These are phyloP conservation scores for Neurospora terricola DNA, from an alignment of 495 filamentous ascomycete species.

Conservation along the genomic window DNA sequence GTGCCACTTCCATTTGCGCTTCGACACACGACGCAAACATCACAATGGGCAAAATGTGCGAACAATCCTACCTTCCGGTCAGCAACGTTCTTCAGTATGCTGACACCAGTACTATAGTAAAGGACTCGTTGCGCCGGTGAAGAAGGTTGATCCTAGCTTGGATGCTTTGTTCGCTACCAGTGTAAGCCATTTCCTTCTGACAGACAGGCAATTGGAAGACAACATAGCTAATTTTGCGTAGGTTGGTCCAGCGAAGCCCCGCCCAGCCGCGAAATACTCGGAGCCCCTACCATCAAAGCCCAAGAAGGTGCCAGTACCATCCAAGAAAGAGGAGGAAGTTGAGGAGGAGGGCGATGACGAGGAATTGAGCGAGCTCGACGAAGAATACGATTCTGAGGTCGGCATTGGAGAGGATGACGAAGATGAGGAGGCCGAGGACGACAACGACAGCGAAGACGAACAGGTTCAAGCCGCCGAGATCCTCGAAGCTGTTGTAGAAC, in stretches of 20 bases:
- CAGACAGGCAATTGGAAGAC: neutral
- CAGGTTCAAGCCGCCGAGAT: conserved; percentile 9
- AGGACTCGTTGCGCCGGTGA: conserved; percentile 26
- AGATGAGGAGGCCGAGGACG: conserved; percentile 28
- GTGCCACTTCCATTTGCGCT: neutral
- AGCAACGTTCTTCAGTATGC: neutral
- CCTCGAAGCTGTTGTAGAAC: conserved; percentile 22
- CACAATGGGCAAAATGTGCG: conserved; percentile 21
- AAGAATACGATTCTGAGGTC: conserved; percentile 30
- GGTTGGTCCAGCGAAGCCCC: conserved; percentile 58
- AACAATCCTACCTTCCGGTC: neutral
- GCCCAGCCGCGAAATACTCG: conserved; percentile 41
- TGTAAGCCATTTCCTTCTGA: conserved; percentile 47
- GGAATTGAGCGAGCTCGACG: conserved; percentile 21
- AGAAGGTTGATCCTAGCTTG: conserved; percentile 62
- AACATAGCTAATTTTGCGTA: conserved; percentile 23
- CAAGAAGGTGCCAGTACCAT: conserved; percentile 3
- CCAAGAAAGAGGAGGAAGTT: conserved; percentile 4
- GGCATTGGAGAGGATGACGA: conserved; percentile 34
- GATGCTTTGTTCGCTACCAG: conserved; percentile 73
- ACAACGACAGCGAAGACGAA: conserved; percentile 29
- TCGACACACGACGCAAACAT: neutral
- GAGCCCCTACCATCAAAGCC: conserved; percentile 25
- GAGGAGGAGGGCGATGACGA: conserved; percentile 17
- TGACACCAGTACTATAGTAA: conserved; percentile 17